phyloP scores from a whole-genome alignment of 345 rosid species.

The Hibiscus syriacus region DNA sequence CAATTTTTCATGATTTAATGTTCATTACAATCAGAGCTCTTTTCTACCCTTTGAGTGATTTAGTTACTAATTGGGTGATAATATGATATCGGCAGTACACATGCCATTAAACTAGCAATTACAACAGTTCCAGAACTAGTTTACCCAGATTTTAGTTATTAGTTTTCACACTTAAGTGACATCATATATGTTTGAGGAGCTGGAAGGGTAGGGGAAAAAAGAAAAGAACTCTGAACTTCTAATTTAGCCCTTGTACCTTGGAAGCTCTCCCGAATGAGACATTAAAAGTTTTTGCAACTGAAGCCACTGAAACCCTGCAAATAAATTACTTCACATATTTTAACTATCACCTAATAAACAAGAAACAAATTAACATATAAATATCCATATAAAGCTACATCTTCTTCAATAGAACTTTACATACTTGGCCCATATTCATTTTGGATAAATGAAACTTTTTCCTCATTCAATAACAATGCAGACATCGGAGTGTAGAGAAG shows the following conservation, averaged over 20 bases:
- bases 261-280: conserved; percentile 31
- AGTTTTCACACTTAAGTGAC: not conserved
- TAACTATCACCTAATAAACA: conserved; percentile 4
- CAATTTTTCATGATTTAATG: not conserved
- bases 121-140: not conserved
- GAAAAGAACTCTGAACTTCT: conserved; percentile 5
- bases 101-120: not conserved
- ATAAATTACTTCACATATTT: conserved; percentile 6
- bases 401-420: not conserved
- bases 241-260: conserved; percentile 29
- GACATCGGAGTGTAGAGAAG: not conserved
- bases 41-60: not conserved
- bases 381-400: not conserved
- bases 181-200: not conserved
- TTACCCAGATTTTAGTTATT: not conserved
- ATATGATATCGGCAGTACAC: not conserved
- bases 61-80: not conserved
- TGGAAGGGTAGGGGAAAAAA: no score
- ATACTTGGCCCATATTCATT: not conserved
- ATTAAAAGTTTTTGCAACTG: conserved; percentile 28
- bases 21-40: not conserved
- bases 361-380: not conserved
- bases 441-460: not conserved
- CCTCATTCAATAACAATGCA: not conserved
- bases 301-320: conserved; percentile 36